phyloP scores from a whole-genome alignment of 208 protist genomes.

The Leishmania tarentolae region DNA sequence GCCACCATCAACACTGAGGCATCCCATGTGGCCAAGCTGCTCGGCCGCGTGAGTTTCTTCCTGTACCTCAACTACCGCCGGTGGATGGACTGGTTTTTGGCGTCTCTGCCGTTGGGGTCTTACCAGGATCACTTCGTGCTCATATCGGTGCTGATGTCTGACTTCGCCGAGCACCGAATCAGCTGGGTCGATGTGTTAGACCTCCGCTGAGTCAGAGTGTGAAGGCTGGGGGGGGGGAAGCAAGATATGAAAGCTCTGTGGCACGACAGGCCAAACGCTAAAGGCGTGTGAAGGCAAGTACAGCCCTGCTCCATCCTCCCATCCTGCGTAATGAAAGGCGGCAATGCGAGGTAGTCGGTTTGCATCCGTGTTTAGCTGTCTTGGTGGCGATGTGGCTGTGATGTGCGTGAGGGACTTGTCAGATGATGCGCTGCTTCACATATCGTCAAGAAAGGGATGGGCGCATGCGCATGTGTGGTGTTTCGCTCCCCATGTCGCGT shows the following conservation, averaged over 20 bases:
- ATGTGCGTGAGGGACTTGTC: background rate
- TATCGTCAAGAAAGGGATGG: background rate
- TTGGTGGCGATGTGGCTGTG: background rate
- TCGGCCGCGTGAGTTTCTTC: constrained; percentile 31
- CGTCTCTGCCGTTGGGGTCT: constrained; percentile 20
- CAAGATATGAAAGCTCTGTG: background rate
- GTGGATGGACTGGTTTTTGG: constrained; percentile 33
- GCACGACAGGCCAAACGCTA: no score
- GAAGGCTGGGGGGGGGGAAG: no score
- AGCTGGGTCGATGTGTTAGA: constrained; percentile 26
- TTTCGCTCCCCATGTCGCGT: background rate
- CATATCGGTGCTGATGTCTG: constrained; percentile 24
- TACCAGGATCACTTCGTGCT: constrained; percentile 40
- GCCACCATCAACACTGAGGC: constrained; percentile 11
- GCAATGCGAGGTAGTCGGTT: background rate
- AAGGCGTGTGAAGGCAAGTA: no score
- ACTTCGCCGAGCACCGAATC: constrained; percentile 32
- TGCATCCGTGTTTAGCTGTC: background rate
- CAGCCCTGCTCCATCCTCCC: background rate
- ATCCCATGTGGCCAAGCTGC: constrained; percentile 12
- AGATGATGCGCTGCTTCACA: constrained; percentile 1
- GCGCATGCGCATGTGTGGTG: background rate
- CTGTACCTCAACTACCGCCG: constrained; percentile 32
- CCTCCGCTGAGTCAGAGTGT: background rate
- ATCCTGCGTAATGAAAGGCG: background rate